These are phyloP conservation scores for Colletotrichum musicola DNA, from an alignment of 2,329 filamentous ascomycete species.

Conservation along the genomic window DNA sequence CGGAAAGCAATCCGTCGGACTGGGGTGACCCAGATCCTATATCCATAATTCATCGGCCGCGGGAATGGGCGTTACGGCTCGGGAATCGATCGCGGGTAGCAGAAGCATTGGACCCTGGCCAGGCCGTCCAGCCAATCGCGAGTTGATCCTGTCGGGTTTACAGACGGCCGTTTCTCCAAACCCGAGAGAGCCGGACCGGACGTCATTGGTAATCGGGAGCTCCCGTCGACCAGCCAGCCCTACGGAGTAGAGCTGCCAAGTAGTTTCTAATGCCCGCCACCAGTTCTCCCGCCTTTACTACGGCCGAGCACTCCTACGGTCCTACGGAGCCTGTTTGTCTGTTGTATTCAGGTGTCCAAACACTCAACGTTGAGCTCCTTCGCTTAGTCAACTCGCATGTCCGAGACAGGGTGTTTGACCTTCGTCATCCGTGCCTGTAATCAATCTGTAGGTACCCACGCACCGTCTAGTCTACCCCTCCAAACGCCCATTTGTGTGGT, in stretches of 20 bases:
- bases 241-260: too few relatives aligned
- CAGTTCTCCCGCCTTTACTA: too few relatives aligned
- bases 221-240: too few relatives aligned
- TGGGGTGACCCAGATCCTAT: too few relatives aligned
- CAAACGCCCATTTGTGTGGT: background rate
- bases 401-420: background rate
- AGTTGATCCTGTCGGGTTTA: slow-evolving; percentile 19
- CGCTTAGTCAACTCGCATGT: background rate
- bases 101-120: background rate
- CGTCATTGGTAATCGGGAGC: too few relatives aligned
- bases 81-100: slow-evolving; percentile 4
- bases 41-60: too few relatives aligned
- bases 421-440: background rate
- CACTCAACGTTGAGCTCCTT: too few relatives aligned
- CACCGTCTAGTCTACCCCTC: background rate
- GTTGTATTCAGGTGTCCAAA: too few relatives aligned
- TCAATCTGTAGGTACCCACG: background rate
- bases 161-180: slow-evolving; percentile 13
- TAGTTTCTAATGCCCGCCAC: too few relatives aligned
- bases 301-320: too few relatives aligned
- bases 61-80: background rate
- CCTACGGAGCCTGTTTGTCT: too few relatives aligned
- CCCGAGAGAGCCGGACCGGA: background rate
- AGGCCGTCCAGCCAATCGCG: slow-evolving; percentile 1
- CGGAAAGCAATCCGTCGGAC: too few relatives aligned